phyloP scores from a whole-genome alignment of 2,329 filamentous ascomycete genomes.

The Colletotrichum sojae region DNA sequence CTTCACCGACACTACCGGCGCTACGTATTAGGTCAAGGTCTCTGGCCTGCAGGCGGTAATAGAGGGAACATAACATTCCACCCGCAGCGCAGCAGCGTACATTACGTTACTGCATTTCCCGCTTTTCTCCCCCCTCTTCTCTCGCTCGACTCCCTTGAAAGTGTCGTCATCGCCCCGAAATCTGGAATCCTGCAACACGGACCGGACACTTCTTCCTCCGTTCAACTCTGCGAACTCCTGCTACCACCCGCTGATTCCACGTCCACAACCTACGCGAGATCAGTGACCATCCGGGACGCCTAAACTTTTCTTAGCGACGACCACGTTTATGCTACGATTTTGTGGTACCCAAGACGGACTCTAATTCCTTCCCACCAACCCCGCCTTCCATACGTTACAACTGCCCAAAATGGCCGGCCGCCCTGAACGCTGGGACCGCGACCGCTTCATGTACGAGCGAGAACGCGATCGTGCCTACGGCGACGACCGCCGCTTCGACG shows the following conservation, averaged over 20 bases:
- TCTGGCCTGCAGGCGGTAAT: constrained; percentile 22
- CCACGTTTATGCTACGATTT: constrained; percentile 8
- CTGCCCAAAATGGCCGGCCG: constrained; percentile 48
- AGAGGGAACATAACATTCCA: constrained; percentile 31
- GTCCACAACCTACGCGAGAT: constrained; percentile 10
- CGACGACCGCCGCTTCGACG: constrained; percentile 60
- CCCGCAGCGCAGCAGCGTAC: neutral
- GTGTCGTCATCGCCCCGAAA: constrained; percentile 40
- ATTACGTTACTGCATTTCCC: constrained; percentile 9
- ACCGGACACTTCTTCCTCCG: constrained; percentile 8
- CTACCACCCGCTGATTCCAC: constrained; percentile 33
- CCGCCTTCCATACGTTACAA: constrained; percentile 18
- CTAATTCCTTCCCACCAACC: neutral
- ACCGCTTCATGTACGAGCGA: constrained; percentile 62
- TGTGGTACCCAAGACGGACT: constrained; percentile 30
- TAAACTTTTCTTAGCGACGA: neutral
- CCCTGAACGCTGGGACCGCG: constrained; percentile 67
- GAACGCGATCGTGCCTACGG: constrained; percentile 63
- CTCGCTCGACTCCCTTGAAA: constrained; percentile 11
- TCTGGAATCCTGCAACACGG: constrained; percentile 32
- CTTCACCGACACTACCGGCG: constrained; percentile 39
- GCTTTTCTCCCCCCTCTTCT: constrained; percentile 36
- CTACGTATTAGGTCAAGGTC: constrained; percentile 30
- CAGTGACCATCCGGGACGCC: constrained; percentile 1
- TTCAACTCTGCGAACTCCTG: constrained; percentile 24